Conservation (phyloP, 805 yeast species). For the Danielozyma ontarioensis region DNA sequence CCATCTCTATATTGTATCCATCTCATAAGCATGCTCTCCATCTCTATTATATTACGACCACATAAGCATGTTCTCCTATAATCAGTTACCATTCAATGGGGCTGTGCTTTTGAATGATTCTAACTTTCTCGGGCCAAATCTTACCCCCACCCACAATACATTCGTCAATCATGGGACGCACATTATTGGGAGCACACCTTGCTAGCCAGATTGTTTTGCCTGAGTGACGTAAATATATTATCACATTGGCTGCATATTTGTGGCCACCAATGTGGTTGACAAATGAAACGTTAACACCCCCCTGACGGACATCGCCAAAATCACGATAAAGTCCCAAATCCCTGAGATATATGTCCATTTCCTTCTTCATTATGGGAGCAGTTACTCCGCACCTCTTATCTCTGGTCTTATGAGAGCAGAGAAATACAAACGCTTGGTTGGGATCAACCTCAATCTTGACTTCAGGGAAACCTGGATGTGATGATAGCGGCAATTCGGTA, state of each 20-base stretch:
- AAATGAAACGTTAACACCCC: slow-evolving; percentile 66
- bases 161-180: slow-evolving; percentile 68
- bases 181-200: slow-evolving; percentile 73
- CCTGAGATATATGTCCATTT: slow-evolving; percentile 67
- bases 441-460: slow-evolving; percentile 10
- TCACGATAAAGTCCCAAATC: slow-evolving; percentile 74
- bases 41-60: too few relatives aligned
- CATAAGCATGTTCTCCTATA: background rate
- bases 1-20: too few relatives aligned
- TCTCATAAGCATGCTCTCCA: too few relatives aligned
- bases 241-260: slow-evolving; percentile 85
- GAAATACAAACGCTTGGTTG: slow-evolving; percentile 48
- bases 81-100: slow-evolving; percentile 52
- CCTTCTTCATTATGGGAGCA: slow-evolving; percentile 83
- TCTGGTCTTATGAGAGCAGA: slow-evolving; percentile 88
- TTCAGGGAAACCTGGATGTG: slow-evolving; percentile 2
- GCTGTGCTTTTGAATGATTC: slow-evolving; percentile 53
- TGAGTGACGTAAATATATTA: slow-evolving; percentile 57
- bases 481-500: slow-evolving; percentile 4
- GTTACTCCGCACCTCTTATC: slow-evolving; percentile 93
- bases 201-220: slow-evolving; percentile 90
- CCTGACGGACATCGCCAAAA: slow-evolving; percentile 64
- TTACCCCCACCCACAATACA: slow-evolving; percentile 63
- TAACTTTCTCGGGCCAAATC: slow-evolving; percentile 65
- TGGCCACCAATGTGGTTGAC: slow-evolving; percentile 95